phyloP scores from a whole-genome alignment of 208 protist genomes.

The Crithidia bombi region DNA sequence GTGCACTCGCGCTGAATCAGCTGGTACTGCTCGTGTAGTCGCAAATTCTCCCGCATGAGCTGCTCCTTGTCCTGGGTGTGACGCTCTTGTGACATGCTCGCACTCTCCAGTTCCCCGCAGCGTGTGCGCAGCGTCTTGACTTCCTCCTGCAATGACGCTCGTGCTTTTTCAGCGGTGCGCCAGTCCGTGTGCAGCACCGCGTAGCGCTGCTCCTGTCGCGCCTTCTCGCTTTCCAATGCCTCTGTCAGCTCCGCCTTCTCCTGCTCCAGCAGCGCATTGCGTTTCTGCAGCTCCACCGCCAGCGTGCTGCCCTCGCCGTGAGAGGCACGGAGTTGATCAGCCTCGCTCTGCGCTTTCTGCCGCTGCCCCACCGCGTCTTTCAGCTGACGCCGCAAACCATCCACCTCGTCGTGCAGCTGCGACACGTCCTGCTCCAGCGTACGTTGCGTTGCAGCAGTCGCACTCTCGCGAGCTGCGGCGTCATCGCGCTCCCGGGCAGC shows the following conservation, averaged over 20 bases:
- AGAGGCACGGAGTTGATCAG: conserved; percentile 33
- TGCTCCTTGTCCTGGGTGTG: conserved; percentile 56
- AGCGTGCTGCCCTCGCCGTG: conserved; percentile 34
- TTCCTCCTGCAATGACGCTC: conserved; percentile 60
- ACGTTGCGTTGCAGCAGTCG: conserved; percentile 27
- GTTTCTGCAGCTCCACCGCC: conserved; percentile 31
- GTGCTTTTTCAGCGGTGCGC: conserved; percentile 46
- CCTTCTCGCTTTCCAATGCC: conserved; percentile 35
- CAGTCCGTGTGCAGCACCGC: conserved; percentile 46
- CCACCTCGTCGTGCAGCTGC: conserved; percentile 29
- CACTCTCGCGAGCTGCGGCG: conserved; percentile 36
- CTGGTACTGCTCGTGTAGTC: conserved; percentile 70
- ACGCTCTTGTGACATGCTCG: conserved; percentile 39
- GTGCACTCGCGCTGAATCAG: conserved; percentile 57
- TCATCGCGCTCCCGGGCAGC: conserved; percentile 52
- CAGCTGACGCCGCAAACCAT: conserved; percentile 31
- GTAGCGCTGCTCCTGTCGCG: conserved; percentile 38
- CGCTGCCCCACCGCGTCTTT: conserved; percentile 33
- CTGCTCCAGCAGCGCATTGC: conserved; percentile 25
- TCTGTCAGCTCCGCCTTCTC: conserved; percentile 40
- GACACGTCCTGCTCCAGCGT: conserved; percentile 39
- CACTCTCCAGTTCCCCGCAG: conserved; percentile 42
- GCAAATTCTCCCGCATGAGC: conserved; percentile 71
- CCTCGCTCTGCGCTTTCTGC: conserved; percentile 38
- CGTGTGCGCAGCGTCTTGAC: conserved; percentile 49